Evolutionary conservation across 306 rosid genomes (phyloP).

Genomic region (Betula pendula): DNA sequence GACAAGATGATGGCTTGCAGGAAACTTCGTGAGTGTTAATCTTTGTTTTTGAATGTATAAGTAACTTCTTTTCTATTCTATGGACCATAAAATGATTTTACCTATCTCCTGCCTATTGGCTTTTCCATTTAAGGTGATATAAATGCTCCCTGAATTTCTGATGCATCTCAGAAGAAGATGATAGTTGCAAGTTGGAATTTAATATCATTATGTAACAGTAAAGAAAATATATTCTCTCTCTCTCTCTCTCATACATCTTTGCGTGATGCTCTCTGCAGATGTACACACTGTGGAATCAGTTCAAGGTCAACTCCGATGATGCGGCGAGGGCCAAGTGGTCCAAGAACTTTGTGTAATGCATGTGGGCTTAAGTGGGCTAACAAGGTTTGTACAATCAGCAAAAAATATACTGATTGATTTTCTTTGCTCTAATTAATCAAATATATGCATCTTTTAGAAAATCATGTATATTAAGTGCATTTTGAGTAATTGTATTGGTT

Average conservation of each 20-base stretch:
- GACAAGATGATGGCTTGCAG: constrained; percentile 50
- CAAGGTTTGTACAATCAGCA: constrained; percentile 38
- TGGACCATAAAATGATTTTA: constrained; percentile 9
- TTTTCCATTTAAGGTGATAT: background rate
- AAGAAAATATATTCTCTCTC: background rate
- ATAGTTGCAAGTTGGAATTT: background rate
- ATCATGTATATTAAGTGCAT: background rate
- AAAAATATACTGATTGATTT: background rate
- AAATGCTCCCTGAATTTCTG: background rate
- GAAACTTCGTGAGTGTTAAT: constrained; percentile 48
- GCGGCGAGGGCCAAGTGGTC: constrained; percentile 63
- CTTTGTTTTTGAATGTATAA: background rate
- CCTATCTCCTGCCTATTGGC: constrained; percentile 12
- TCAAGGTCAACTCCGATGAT: constrained; percentile 61
- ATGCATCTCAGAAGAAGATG: constrained; percentile 5
- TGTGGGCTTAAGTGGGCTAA: constrained; percentile 66
- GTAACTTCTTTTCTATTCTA: background rate
- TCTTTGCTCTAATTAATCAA: background rate
- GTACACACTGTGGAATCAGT: constrained; percentile 54
- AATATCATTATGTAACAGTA: background rate
- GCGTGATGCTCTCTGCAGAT: constrained; percentile 30
- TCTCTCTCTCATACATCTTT: background rate
- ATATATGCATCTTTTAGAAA: background rate
- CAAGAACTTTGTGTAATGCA: constrained; percentile 56
- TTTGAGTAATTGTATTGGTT: background rate